Conservation (phyloP, 2,329 filamentous ascomycete genomes). For the Alternaria rosae region DNA sequence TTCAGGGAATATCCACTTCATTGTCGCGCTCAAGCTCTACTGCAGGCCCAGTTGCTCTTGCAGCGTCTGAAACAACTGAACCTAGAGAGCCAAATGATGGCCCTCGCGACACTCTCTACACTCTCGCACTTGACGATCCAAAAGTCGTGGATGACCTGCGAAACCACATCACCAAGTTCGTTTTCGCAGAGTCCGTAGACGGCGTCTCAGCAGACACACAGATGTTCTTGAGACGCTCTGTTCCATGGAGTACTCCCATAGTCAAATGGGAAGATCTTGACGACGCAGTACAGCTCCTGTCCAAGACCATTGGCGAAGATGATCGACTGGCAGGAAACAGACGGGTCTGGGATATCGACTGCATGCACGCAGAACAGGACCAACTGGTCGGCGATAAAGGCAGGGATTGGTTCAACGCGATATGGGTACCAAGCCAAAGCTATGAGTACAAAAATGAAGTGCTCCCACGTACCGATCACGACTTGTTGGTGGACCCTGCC, state of each 20-base stretch:
- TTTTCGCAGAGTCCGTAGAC: conserved; percentile 38
- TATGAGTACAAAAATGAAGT: conserved; percentile 29
- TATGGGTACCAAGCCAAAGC: conserved; percentile 26
- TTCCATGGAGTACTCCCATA: conserved; percentile 30
- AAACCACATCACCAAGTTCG: conserved; percentile 28
- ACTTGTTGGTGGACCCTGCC: conserved; percentile 37
- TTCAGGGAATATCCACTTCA: conserved; percentile 23
- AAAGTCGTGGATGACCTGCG: conserved; percentile 32
- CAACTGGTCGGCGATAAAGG: conserved; percentile 40
- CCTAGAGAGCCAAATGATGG: conserved; percentile 7
- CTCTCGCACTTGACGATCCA: conserved; percentile 24
- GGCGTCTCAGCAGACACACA: conserved; percentile 39
- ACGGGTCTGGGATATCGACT: conserved; percentile 32
- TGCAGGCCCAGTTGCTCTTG: conserved; percentile 23
- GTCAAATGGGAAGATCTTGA: conserved; percentile 37
- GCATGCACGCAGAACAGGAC: conserved; percentile 39
- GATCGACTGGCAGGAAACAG: not conserved
- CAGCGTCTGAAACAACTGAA: conserved; percentile 1
- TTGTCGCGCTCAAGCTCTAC: conserved; percentile 10
- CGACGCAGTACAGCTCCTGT: conserved; percentile 32
- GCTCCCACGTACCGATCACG: conserved; percentile 33
- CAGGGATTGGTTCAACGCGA: conserved; percentile 36
- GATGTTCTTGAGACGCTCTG: conserved; percentile 31
- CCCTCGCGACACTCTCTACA: not conserved
- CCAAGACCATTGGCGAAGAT: conserved; percentile 27